phyloP scores from a whole-genome alignment of 192 early-diverging fungal species.

The Podochytrium sp. region DNA sequence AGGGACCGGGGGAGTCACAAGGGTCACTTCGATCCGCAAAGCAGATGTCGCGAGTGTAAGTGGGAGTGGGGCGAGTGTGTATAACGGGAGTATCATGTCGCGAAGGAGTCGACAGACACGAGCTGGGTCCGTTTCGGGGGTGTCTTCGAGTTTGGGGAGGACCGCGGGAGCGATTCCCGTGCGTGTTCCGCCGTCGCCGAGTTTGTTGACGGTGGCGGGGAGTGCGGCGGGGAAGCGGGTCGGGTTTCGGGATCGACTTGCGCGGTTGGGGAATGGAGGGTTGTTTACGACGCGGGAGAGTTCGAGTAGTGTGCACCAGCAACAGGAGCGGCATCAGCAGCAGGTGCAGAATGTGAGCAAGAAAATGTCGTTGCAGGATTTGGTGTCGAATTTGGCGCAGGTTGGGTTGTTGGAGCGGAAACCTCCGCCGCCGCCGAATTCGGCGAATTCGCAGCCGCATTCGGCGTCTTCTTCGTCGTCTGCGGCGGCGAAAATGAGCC shows the following conservation, averaged over 20 bases:
- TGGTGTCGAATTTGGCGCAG: conserved; percentile 15
- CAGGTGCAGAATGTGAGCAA: not conserved
- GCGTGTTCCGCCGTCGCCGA: not conserved
- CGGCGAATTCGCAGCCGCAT: not conserved
- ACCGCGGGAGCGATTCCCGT: not conserved
- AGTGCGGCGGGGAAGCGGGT: not conserved
- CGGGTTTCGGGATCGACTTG: conserved; percentile 6
- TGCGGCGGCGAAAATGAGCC: too few relatives aligned
- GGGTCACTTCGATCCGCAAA: conserved; percentile 10
- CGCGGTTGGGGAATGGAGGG: conserved; percentile 4
- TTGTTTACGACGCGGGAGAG: conserved; percentile 7
- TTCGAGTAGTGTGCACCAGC: not conserved
- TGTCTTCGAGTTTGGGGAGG: too few relatives aligned
- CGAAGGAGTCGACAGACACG: not conserved
- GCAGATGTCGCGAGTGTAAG: conserved; percentile 12
- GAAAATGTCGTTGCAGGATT: not conserved
- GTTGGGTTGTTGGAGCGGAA: not conserved
- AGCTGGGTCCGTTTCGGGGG: too few relatives aligned
- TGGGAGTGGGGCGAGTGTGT: too few relatives aligned
- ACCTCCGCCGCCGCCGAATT: not conserved
- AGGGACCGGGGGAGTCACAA: not conserved
- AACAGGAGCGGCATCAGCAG: too few relatives aligned
- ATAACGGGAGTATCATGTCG: not conserved
- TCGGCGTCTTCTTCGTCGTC: not conserved
- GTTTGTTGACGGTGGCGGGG: not conserved